phyloP scores from a whole-genome alignment of 768 basidiomycete species.

The Lentinus brumalis region DNA sequence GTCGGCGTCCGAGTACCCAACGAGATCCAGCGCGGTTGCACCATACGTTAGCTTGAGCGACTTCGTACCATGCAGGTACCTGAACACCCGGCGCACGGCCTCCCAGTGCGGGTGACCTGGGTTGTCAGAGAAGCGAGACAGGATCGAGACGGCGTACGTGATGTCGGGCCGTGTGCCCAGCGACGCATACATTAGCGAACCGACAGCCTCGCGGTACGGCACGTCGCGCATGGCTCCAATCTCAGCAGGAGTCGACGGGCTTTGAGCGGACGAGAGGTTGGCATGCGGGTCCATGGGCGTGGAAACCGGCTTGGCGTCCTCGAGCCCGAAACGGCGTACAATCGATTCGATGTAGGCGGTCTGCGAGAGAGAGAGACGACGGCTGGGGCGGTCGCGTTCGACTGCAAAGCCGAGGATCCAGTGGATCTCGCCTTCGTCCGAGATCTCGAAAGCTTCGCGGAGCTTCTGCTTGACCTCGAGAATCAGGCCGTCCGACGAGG shows the following conservation, averaged over 20 bases:
- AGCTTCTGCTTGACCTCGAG: too few species aligned
- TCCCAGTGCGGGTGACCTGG: slow-evolving; percentile 26
- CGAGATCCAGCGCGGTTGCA: too few species aligned
- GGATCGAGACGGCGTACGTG: slow-evolving; percentile 22
- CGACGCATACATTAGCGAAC: slow-evolving; percentile 32
- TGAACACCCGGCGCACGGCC: slow-evolving; percentile 24
- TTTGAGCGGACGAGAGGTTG: slow-evolving; percentile 1
- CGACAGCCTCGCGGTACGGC: slow-evolving; percentile 26
- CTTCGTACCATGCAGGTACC: slow-evolving; percentile 27
- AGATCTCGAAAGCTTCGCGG: not conserved
- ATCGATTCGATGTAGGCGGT: slow-evolving; percentile 16
- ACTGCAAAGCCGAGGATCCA: slow-evolving; percentile 24
- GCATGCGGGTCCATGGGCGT: slow-evolving; percentile 9
- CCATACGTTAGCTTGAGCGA: slow-evolving; percentile 14
- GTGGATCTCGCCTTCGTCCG: slow-evolving; percentile 19
- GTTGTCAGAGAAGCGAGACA: slow-evolving; percentile 25
- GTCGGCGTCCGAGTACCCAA: too few species aligned
- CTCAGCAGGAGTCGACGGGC: slow-evolving; percentile 1
- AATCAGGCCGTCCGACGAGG: too few species aligned
- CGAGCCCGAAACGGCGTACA: slow-evolving; percentile 10
- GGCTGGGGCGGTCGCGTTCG: slow-evolving; percentile 9
- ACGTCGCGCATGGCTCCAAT: not conserved
- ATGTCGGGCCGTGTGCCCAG: slow-evolving; percentile 35
- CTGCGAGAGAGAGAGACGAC: slow-evolving; percentile 18
- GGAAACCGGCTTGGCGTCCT: not conserved